phyloP scores from a whole-genome alignment of 2,329 filamentous ascomycete species.

The Trichoderma sp. region DNA sequence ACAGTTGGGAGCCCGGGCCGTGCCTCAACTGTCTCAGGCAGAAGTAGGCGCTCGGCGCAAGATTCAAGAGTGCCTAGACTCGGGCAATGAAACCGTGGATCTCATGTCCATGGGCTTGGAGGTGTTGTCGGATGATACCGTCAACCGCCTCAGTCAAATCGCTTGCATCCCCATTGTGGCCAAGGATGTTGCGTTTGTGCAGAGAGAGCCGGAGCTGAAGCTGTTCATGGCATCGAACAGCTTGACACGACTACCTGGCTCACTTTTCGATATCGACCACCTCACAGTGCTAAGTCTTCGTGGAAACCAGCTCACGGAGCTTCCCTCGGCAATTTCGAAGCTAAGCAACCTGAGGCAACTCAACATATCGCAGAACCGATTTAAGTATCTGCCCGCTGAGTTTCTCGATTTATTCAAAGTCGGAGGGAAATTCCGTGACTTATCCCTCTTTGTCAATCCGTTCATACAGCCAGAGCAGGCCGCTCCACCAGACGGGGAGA shows the following conservation, averaged over 20 bases:
- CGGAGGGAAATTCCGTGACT: conserved; percentile 44
- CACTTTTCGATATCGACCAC: conserved; percentile 59
- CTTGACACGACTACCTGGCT: conserved; percentile 54
- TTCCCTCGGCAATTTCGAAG: conserved; percentile 58
- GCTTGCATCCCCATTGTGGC: conserved; percentile 52
- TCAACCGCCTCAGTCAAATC: conserved; percentile 56
- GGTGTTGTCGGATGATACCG: conserved; percentile 52
- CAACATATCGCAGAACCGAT: conserved; percentile 62
- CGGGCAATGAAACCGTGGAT: conserved; percentile 58
- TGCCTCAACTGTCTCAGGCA: conserved; percentile 34
- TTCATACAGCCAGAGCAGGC: conserved; percentile 46
- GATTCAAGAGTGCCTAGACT: conserved; percentile 55
- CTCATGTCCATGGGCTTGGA: conserved; percentile 56
- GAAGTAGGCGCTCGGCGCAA: conserved; percentile 45
- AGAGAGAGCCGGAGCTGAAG: conserved; percentile 56
- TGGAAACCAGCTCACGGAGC: conserved; percentile 57
- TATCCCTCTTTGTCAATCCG: conserved; percentile 63
- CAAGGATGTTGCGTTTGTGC: conserved; percentile 57
- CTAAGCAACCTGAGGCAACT: conserved; percentile 59
- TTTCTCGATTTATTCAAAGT: conserved; percentile 54
- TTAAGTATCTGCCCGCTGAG: conserved; percentile 61
- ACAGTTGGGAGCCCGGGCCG: conserved; percentile 34
- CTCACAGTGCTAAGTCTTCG: conserved; percentile 65
- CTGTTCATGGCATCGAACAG: conserved; percentile 61
- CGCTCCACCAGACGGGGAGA: background rate